Base-by-base conservation (phyloP, 805 yeast genomes). In the Monosporozyma unispora region DNA sequence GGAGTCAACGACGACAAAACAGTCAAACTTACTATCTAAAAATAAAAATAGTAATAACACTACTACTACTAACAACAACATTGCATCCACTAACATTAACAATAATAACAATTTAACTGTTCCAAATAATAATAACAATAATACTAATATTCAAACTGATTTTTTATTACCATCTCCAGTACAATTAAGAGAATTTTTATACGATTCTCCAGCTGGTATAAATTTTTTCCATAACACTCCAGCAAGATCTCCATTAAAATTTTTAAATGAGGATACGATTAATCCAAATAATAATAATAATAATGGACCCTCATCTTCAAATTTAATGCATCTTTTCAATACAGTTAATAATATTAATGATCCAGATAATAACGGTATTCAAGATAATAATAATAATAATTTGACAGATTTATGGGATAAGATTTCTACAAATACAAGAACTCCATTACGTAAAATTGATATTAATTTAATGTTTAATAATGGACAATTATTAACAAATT, bases 141-240 rank as follows among this genome's bases (percentile, higher is more conserved):
- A 33, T 31, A 52, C 47, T 37, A 52, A 51, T 41, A 53, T 60
- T 35, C 58, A 61, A 16, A 60, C 57, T 46, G 70, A 66, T 38
- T 63, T 64, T 54, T 46, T 64, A 40, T 51, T 66, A 46, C 57
- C 66, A 1, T 64, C 68, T 12, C 70, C 70, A 8, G 70, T 63
- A 45, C 67, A 64, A 47, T 57, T 66, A 43, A 61, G 59, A 50
- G 70, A 66, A 45, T 63, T 64, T 44, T 48, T 66, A 39, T 57
- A 63, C 10, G 68, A 64, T 19, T 64, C 68, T 7, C 68, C 68
- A 16, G 60, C 58, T 7, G 65, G 64, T 1, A 54, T 63, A 19
- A 64, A 62, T 49, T 51, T 65, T 21, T 57, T 63, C 45, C 66
- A 62, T 28, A 61, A 61, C 41, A 63, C 69, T 1, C 68, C 69